Evolutionary conservation across 2,329 filamentous ascomycete genomes (phyloP), one percentile per base, ranked within the genome.

Genomic region (Exophiala spinifera): DNA sequence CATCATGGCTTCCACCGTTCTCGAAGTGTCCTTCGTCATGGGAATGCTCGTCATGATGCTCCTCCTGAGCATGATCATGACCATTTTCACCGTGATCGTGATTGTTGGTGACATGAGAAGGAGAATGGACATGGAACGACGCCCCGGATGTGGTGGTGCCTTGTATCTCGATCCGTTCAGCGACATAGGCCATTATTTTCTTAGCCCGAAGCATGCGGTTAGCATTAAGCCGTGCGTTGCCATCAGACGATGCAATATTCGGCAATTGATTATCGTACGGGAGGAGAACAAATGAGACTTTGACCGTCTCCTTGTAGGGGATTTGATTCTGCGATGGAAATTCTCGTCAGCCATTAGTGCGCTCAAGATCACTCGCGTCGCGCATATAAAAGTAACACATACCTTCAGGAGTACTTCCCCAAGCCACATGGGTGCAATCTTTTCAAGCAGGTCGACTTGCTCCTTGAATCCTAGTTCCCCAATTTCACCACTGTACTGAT

Each of bases 201-300:
- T 90, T 92, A 3, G 95, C 90, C 44, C 94, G 83, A 47, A 99
- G 79, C 94, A 99, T 97, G 51, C 92, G 84, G 67, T 97, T 99
- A 10, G 94, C 94, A 69, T 97, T 99, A 48, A 99, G 79, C 20
- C 94, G 86, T 62, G 91, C 92, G 70, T 92, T 95, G 49, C 78
- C 87, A 66, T 95, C 91, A 3, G 83, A 72, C 20, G 84, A 82
- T 28, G 87, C 82, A 46, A 96, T 87, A 51, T 80, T 81, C 0
- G 91, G 90, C 49, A 97, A 75, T 21, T 80, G 74, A 61, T 89
- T 86, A 64, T 88, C 80, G 74, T 82, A 91, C 0, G 94, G 91
- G 63, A 94, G 84, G 20, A 99, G 78, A 14, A 96, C 82, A 66
- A 99, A 99, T 3, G 89, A 91, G n/a, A 97, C 86, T 77, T 99